Base-by-base conservation (phyloP, 2,329 filamentous ascomycete species). In the Penicillium oxalicum region DNA sequence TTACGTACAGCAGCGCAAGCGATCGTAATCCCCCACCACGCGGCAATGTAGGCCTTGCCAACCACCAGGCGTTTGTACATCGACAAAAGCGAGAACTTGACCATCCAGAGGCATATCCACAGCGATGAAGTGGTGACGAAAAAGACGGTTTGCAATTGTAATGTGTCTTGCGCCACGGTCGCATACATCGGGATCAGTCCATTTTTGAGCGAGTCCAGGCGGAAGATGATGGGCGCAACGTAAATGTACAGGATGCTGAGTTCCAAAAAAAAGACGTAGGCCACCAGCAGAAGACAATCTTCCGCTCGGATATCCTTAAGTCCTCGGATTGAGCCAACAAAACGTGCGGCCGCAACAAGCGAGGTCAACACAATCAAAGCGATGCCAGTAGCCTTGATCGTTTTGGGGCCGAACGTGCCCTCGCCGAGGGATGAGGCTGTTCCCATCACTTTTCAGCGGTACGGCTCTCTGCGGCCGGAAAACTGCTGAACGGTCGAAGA, bases 71-170 rank as follows among this genome's bases (percentile, higher is more conserved):
- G 61, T 39, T 66, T 67, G 53, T 72, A 73, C 39, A 73, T 60
- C 12, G 65, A 60, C 43, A 74, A 57, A 32, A 74, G 56, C 4
- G 65, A 67, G 24, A 70, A 62, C 50, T 74, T 73, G 44, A 71
- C 65, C 33, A 66, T 59, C 68, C 68, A 73, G 4, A 73, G 60
- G 13, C 63, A 64, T 5, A 64, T 51, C 68, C 70, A 73, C 43
- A 70, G 65, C 24, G 68, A 58, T 39, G 70, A 62, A 4, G 64
- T 66, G 13, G 65, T 67, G 8, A 65, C 62, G 49, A 71, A 71
- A 54, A 73, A 70, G 18, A 71, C 58, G 43, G 66, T 66, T 18
- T 67, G 61, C 44, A 70, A 58, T 26, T 58, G 49, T 0, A 61
- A 36, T 3, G 57, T 50, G 40, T 73, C 70, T 4, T 62, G 36